Percentiles rank a stretch among this genome's conserved stretches.
phyloP scores from a whole-genome alignment of 23 red algal genomes.

The Rhodosorus marinus region DNA sequence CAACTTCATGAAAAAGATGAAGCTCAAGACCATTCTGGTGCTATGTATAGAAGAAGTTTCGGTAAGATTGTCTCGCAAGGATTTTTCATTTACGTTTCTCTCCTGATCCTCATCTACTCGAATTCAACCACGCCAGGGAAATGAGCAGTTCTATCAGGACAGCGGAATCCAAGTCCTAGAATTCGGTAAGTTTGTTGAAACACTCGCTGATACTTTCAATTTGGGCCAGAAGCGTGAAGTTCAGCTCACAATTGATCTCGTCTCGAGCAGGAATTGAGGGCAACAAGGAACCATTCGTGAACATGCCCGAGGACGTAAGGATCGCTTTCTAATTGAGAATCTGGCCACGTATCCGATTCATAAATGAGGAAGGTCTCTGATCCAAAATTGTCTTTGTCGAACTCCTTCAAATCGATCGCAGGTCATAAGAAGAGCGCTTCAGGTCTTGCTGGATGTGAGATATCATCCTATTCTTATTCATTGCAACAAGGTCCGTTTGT shows the following conservation, averaged over 20 bases:
- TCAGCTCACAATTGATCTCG: too few species aligned
- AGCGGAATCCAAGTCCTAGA: slow-evolving; percentile 31
- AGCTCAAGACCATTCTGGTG: slow-evolving; percentile 76
- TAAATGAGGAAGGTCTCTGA: background rate
- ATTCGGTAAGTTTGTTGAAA: too few species aligned
- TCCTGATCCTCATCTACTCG: background rate
- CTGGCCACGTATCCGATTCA: background rate
- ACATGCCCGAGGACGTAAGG: slow-evolving; percentile 85
- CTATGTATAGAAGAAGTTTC: slow-evolving; percentile 85
- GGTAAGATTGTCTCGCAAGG: slow-evolving; percentile 1
- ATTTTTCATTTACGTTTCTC: too few species aligned
- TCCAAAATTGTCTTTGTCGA: background rate
- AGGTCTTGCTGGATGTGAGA: slow-evolving; percentile 68
- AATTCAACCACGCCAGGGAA: slow-evolving; percentile 8
- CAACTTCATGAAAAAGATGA: slow-evolving; percentile 64
- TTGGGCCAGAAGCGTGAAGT: too few species aligned
- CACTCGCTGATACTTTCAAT: too few species aligned
- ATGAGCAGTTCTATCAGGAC: slow-evolving; percentile 33
- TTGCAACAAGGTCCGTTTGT: slow-evolving; percentile 58
- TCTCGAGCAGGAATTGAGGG: slow-evolving; percentile 74
- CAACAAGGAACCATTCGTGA: slow-evolving; percentile 95
- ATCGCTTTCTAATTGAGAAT: background rate
- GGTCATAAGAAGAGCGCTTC: slow-evolving; percentile 70
- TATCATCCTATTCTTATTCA: slow-evolving; percentile 85
- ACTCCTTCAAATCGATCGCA: background rate